Conservation (phyloP, 371 early-diverging fungal genomes). For the Mortierella sp. region DNA sequence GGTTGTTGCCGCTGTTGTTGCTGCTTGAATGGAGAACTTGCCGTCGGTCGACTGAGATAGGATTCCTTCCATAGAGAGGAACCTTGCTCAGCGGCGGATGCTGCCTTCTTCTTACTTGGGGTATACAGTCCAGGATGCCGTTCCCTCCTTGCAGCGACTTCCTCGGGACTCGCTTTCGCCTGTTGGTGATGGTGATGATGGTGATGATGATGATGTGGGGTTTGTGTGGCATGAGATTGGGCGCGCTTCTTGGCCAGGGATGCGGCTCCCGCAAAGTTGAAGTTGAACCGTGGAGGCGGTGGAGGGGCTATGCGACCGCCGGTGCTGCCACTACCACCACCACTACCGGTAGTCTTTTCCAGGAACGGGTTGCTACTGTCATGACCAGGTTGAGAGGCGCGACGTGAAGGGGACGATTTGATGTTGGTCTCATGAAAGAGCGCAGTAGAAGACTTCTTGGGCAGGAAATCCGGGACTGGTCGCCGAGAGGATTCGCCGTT, state of each 20-base stretch:
- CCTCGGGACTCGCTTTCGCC: neutral
- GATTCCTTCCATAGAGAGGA: neutral
- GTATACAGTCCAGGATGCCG: conserved; percentile 51
- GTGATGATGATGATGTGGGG: neutral
- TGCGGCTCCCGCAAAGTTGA: neutral
- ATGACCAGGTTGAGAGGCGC: neutral
- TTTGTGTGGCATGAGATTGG: neutral
- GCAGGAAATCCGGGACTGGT: conserved; percentile 32
- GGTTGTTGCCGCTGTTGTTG: conserved; percentile 15
- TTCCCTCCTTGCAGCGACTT: conserved; percentile 12
- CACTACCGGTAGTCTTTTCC: neutral
- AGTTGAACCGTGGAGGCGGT: neutral
- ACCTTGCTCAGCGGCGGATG: neutral
- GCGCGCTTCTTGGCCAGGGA: conserved; percentile 10
- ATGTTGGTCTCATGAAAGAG: neutral
- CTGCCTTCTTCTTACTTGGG: conserved; percentile 39
- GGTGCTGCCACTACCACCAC: neutral
- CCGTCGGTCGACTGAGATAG: neutral
- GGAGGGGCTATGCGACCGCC: neutral
- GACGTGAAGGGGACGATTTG: neutral
- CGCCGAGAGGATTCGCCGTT: conserved; percentile 43
- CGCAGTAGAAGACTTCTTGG: neutral
- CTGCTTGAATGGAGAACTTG: conserved; percentile 15
- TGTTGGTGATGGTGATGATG: neutral
- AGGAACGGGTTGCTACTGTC: neutral